Evolutionary conservation across 306 rosid species (phyloP).

Genomic region (Sophora flavescens): DNA sequence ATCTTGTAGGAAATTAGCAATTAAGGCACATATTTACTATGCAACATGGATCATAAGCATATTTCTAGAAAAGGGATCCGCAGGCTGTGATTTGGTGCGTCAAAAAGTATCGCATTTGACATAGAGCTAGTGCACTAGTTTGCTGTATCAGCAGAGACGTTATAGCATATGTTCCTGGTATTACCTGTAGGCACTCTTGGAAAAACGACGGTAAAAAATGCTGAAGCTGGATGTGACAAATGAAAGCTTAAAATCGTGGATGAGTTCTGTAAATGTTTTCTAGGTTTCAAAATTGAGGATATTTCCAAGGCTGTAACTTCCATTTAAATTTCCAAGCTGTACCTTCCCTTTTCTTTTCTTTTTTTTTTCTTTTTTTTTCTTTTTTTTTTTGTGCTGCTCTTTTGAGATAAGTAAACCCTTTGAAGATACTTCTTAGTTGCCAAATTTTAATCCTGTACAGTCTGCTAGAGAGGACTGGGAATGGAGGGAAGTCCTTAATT

Average conservation of each 20-base stretch:
- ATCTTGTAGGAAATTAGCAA: neutral
- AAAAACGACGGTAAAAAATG: no score
- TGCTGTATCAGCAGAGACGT: conserved; percentile 4
- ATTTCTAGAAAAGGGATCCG: neutral
- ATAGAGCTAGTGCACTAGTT: neutral
- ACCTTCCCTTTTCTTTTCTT: no score
- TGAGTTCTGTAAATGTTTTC: neutral
- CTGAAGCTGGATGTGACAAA: neutral
- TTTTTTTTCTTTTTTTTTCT: no score
- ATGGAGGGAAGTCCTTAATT: conserved; percentile 1
- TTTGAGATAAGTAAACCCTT: conserved; percentile 38
- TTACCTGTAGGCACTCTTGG: neutral
- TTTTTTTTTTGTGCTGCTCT: no score
- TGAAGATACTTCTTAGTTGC: conserved; percentile 46
- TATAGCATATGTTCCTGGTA: neutral
- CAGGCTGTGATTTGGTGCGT: neutral
- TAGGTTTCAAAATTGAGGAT: neutral
- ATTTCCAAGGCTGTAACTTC: conserved; percentile 33
- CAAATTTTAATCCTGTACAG: conserved; percentile 19
- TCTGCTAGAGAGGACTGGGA: conserved; percentile 33
- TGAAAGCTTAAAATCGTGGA: neutral
- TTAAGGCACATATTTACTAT: neutral
- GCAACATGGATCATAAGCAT: neutral
- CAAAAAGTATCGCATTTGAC: neutral
- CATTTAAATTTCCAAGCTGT: neutral